Base-by-base conservation (phyloP, 495 filamentous ascomycete genomes). In the Hyaloscypha bicolor region DNA sequence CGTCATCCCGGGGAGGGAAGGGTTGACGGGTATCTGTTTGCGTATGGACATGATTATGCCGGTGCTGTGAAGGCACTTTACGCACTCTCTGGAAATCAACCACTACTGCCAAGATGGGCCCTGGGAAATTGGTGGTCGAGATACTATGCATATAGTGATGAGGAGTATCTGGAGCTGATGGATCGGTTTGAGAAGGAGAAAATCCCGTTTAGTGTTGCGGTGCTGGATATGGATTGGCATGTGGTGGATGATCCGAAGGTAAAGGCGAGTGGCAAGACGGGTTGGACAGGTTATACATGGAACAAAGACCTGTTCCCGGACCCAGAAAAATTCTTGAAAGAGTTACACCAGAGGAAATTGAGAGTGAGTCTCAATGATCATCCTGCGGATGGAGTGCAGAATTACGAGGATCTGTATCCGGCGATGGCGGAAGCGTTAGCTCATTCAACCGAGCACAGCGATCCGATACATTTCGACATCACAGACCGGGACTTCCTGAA, bases 181-280 rank as follows among this genome's bases (percentile, higher is more conserved):
- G 79, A 83, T 66, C 72, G 74, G 29, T 87, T 88, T 65, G 63
- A 72, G 35, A 48, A 69, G 16, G 74, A 82, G 29, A 72, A 73
- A 0, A 81, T 88, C n/a, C 86, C 86, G 0, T 70, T 88, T 35
- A 80, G 73, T 29, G 86, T 86, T 8, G 83, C 77, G 12, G 84
- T 87, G 0, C 62, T 88, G 9, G 86, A 88, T 68, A 87, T 88
- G 85, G 86, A 88, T 71, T 88, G 86, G 86, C 86, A 88, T 74
- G 66, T 78, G 39, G 83, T 86, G 6, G 67, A 77, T 42, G 76
- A 81, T 8, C 60, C 65, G 29, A 66, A 65, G 8, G 74, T 79
- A 9, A 71, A 71, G 29, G 65, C 72, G 14, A 75, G 77, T 22
- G 63, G 60, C 11, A 60, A 56, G 12, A 64, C 59, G 0, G 84